Conservation (phyloP, 2,329 filamentous ascomycete genomes). For the Penicillium sp. region DNA sequence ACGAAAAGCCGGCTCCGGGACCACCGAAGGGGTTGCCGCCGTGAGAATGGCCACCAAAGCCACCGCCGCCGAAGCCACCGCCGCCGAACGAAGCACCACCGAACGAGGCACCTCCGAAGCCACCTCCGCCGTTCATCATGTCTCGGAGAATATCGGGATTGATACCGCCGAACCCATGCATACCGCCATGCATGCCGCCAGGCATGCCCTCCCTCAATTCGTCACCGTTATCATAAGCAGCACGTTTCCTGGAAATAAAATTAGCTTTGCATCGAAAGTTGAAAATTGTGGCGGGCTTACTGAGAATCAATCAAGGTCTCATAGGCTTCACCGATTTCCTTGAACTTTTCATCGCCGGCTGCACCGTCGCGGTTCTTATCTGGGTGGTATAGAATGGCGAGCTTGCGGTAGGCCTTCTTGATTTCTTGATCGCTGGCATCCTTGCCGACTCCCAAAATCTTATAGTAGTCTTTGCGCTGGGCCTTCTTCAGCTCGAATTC, state of each 20-base stretch:
- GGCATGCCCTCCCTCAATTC: constrained; percentile 60
- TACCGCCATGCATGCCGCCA: too few species aligned
- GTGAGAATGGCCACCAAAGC: constrained; percentile 29
- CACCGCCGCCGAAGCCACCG: constrained; percentile 31
- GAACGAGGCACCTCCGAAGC: constrained; percentile 34
- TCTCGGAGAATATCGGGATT: constrained; percentile 71
- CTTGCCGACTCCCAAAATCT: constrained; percentile 83
- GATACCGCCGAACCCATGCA: constrained; percentile 39
- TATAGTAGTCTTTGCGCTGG: constrained; percentile 96
- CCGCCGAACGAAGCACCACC: constrained; percentile 33
- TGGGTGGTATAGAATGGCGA: constrained; percentile 87
- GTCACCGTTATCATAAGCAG: constrained; percentile 82
- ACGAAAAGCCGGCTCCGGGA: constrained; percentile 43
- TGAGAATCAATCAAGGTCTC: constrained; percentile 89
- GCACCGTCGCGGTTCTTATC: constrained; percentile 89
- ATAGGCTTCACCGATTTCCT: constrained; percentile 95
- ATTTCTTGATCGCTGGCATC: constrained; percentile 74
- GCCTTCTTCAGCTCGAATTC: constrained; percentile 97
- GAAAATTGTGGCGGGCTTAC: constrained; percentile 46
- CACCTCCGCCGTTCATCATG: constrained; percentile 64
- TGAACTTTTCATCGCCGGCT: constrained; percentile 78
- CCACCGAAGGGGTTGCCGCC: constrained; percentile 19
- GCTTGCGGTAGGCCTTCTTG: constrained; percentile 93
- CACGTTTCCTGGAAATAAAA: constrained; percentile 58
- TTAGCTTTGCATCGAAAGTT: constrained; percentile 6